phyloP scores from a whole-genome alignment of 768 basidiomycete genomes.

The Trametes sanguinea region DNA sequence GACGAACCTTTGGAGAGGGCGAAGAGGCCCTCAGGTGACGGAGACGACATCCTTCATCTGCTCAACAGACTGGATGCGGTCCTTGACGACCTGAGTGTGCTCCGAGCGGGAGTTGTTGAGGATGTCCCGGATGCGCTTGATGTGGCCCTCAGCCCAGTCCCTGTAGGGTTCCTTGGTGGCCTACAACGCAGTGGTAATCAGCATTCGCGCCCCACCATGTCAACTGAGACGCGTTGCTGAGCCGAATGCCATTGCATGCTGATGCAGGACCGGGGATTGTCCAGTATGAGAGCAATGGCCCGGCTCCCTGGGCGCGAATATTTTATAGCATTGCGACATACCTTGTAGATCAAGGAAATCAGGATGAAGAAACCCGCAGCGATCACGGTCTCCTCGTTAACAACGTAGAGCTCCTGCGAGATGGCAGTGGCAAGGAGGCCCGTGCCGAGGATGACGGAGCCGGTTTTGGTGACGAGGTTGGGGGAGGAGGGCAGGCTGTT shows the following conservation, averaged over 20 bases:
- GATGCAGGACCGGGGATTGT: too few relatives aligned
- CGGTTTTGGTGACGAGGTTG: conserved; percentile 92
- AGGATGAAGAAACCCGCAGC: conserved; percentile 83
- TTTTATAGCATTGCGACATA: conserved; percentile 35
- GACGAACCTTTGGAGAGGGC: conserved; percentile 84
- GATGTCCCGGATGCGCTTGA: conserved; percentile 78
- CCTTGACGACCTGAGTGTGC: conserved; percentile 92
- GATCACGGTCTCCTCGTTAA: conserved; percentile 94
- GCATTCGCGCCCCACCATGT: too few relatives aligned
- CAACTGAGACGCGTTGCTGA: too few relatives aligned
- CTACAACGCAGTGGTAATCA: conserved; percentile 38
- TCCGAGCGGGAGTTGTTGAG: conserved; percentile 81
- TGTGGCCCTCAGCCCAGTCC: conserved; percentile 89
- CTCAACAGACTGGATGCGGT: conserved; percentile 87
- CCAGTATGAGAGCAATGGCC: too few relatives aligned
- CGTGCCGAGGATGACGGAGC: conserved; percentile 87
- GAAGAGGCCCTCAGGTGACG: conserved; percentile 88
- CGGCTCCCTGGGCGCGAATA: too few relatives aligned
- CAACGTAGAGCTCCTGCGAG: conserved; percentile 95
- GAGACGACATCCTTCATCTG: conserved; percentile 96
- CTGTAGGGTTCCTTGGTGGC: conserved; percentile 83
- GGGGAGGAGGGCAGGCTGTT: conserved; percentile 84
- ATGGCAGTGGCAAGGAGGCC: conserved; percentile 89
- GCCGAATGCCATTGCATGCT: too few relatives aligned
- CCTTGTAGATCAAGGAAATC: conserved; percentile 80